These are phyloP conservation scores for Verbena officinalis DNA, from an alignment of 257 asterid species.

Conservation along the genomic window DNA sequence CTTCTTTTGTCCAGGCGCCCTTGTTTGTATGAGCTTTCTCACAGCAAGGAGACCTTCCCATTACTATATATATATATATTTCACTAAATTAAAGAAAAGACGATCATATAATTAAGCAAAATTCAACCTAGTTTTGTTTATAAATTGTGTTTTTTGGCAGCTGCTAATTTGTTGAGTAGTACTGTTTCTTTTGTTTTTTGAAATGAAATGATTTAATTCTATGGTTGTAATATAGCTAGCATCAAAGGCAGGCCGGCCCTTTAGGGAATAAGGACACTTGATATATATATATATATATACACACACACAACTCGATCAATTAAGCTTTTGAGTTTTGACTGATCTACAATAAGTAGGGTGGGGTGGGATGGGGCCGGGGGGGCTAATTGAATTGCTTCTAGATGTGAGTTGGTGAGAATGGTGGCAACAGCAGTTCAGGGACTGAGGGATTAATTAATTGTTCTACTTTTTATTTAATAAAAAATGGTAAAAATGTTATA, in stretches of 20 bases:
- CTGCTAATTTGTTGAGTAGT: neutral
- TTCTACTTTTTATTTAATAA: too few relatives aligned
- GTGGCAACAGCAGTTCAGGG: conserved; percentile 21
- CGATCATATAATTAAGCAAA: too few relatives aligned
- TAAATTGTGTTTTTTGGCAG: too few relatives aligned
- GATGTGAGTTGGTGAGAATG: conserved; percentile 93
- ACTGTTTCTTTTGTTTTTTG: conserved; percentile 13
- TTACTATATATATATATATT: too few relatives aligned
- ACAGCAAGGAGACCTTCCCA: conserved; percentile 99
- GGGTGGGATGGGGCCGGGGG: conserved; percentile 8
- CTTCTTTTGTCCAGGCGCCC: conserved; percentile 99
- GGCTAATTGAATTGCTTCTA: conserved; percentile 69
- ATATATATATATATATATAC: conserved; percentile 28
- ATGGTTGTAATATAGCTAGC: conserved; percentile 41
- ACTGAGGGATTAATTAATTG: too few relatives aligned
- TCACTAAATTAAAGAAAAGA: too few relatives aligned
- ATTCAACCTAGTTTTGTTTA: too few relatives aligned
- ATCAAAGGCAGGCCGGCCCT: conserved; percentile 48
- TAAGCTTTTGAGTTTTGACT: too few relatives aligned
- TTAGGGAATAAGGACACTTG: conserved; percentile 27
- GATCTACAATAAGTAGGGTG: too few relatives aligned
- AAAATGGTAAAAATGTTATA: too few relatives aligned
- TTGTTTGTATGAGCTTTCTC: conserved; percentile 97
- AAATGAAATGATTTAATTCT: conserved; percentile 18
- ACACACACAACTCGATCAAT: neutral